These are phyloP conservation scores for Amanita muscaria DNA, from an alignment of 768 basidiomycete genomes.

Conservation along the genomic window DNA sequence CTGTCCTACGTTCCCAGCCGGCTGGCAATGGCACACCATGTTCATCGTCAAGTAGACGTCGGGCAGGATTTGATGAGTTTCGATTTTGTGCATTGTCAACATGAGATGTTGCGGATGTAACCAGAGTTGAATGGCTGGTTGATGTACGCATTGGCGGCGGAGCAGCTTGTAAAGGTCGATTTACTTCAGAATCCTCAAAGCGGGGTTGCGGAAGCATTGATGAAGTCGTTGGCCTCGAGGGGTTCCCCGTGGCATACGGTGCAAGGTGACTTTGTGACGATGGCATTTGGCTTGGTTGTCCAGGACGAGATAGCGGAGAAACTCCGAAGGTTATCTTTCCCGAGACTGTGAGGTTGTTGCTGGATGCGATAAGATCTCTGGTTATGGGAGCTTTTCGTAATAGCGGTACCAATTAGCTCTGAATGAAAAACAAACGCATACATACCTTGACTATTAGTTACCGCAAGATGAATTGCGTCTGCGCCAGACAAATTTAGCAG, in stretches of 20 bases:
- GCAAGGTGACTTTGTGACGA: not conserved
- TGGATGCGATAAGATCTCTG: slow-evolving; percentile 63
- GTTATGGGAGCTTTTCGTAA: slow-evolving; percentile 64
- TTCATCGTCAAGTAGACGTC: slow-evolving; percentile 43
- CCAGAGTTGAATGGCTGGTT: slow-evolving; percentile 17
- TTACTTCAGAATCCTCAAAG: slow-evolving; percentile 2
- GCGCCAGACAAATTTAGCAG: slow-evolving; percentile 47
- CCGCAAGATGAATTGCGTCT: slow-evolving; percentile 43
- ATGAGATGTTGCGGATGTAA: slow-evolving; percentile 14
- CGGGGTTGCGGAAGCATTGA: not conserved
- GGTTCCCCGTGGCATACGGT: not conserved
- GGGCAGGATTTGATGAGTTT: slow-evolving; percentile 12
- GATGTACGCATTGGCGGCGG: not conserved
- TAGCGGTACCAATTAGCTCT: slow-evolving; percentile 14
- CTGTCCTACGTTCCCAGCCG: slow-evolving; percentile 80
- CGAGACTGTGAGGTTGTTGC: slow-evolving; percentile 71
- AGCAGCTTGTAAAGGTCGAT: not conserved
- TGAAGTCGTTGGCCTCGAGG: not conserved
- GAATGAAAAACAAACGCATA: slow-evolving; percentile 10
- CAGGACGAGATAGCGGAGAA: slow-evolving; percentile 28
- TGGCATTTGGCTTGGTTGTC: slow-evolving; percentile 11
- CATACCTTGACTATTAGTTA: slow-evolving; percentile 37
- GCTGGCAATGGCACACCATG: slow-evolving; percentile 55
- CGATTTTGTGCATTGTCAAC: slow-evolving; percentile 15
- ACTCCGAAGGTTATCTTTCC: slow-evolving; percentile 72